Evolutionary conservation across 2,329 filamentous ascomycete species (phyloP).

Genomic region (Scedosporium aurantiacum): DNA sequence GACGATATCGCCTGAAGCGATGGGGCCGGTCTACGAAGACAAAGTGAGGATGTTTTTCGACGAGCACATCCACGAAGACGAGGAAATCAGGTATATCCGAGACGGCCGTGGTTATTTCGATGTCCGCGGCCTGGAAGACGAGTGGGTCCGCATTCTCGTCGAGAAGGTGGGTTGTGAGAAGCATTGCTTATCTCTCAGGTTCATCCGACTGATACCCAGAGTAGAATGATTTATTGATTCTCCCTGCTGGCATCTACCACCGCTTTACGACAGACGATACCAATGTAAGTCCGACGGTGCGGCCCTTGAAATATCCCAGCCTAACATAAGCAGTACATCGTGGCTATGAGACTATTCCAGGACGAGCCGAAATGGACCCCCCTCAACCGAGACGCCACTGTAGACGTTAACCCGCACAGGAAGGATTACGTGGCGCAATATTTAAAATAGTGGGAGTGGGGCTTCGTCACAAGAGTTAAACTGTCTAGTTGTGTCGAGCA

Average conservation of each 20-base stretch:
- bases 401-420: constrained; percentile 69
- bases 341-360: constrained; percentile 94
- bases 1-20: constrained; percentile 71
- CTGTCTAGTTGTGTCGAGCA: too few relatives aligned
- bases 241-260: constrained; percentile 94
- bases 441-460: constrained; percentile 13
- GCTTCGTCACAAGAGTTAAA: too few relatives aligned
- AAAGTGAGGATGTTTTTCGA: constrained; percentile 92
- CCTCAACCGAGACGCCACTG: constrained; percentile 65
- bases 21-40: constrained; percentile 80
- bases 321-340: constrained; percentile 59
- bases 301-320: background rate
- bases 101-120: constrained; percentile 89
- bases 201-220: background rate
- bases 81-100: constrained; percentile 92
- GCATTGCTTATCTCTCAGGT: background rate
- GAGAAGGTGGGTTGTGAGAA: constrained; percentile 49
- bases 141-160: constrained; percentile 79
- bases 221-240: constrained; percentile 72
- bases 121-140: constrained; percentile 69
- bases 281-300: constrained; percentile 53
- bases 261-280: constrained; percentile 88
- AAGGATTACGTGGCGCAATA: constrained; percentile 60
- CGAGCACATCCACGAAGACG: constrained; percentile 95
- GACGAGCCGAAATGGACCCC: constrained; percentile 98